Evolutionary conservation across 805 yeast species (phyloP).

Genomic region (Blastobotrys terrestris): DNA sequence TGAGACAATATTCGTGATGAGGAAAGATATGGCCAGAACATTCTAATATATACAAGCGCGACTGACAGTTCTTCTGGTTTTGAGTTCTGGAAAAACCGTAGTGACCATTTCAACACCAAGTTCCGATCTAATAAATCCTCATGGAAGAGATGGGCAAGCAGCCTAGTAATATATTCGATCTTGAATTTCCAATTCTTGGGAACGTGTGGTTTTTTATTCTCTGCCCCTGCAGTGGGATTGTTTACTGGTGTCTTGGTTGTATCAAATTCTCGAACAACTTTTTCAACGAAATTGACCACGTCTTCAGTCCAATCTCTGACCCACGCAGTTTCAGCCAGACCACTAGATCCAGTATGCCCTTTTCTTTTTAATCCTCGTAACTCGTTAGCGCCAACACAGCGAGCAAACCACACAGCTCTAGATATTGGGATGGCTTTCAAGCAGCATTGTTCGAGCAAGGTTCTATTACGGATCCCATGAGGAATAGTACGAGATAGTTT

Average conservation of each 20-base stretch:
- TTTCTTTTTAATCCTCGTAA: constrained; percentile 51
- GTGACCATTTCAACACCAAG: constrained; percentile 57
- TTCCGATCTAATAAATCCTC: constrained; percentile 61
- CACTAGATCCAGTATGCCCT: constrained; percentile 23
- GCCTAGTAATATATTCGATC: constrained; percentile 53
- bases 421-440: constrained; percentile 60
- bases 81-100: constrained; percentile 43
- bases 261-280: constrained; percentile 41
- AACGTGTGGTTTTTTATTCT: neutral
- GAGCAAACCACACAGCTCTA: constrained; percentile 88
- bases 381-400: constrained; percentile 81
- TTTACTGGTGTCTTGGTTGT: neutral
- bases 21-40: constrained; percentile 68
- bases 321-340: constrained; percentile 50
- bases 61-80: constrained; percentile 39
- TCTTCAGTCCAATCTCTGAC: constrained; percentile 87
- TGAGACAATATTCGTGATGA: constrained; percentile 53
- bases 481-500: constrained; percentile 76
- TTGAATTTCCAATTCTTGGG: constrained; percentile 38
- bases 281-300: constrained; percentile 54
- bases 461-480: constrained; percentile 76
- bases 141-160: constrained; percentile 59
- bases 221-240: neutral
- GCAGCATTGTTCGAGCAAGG: constrained; percentile 67
- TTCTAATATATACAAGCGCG: constrained; percentile 47